These are phyloP conservation scores for Dinochytrium kinnereticum DNA, from an alignment of 371 early-diverging fungal species.

Conservation along the genomic window DNA sequence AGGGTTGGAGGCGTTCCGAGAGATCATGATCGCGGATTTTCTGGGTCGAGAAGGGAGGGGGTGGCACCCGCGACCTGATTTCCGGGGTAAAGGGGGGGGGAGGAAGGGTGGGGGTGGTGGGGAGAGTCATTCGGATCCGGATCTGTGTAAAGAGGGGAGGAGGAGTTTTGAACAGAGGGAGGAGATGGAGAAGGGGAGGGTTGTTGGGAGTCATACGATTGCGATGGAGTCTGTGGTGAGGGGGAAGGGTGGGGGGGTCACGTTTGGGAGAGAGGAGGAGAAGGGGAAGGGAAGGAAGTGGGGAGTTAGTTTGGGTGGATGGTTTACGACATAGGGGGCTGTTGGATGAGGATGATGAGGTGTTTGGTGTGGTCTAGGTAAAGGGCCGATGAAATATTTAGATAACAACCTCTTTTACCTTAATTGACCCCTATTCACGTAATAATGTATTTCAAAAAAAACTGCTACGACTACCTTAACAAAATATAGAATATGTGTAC, in stretches of 20 bases:
- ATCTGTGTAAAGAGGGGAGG: no score
- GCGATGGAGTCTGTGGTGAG: background rate
- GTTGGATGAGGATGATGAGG: conserved; percentile 78
- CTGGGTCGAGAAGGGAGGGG: background rate
- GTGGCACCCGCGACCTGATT: background rate
- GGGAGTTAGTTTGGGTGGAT: background rate
- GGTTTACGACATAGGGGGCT: background rate
- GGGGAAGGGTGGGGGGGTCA: background rate
- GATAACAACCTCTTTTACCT: no score
- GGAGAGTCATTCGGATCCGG: background rate
- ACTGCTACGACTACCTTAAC: no score
- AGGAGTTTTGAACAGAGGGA: no score
- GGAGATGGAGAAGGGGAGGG: background rate
- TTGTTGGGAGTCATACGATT: background rate
- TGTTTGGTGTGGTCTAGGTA: no score
- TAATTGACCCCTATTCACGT: no score
- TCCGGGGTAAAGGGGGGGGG: background rate
- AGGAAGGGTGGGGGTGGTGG: background rate
- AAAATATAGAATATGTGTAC: no score
- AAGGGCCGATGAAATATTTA: no score
- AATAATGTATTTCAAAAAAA: no score
- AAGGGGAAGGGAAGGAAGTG: conserved; percentile 7
- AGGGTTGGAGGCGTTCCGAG: background rate
- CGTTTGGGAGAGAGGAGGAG: background rate
- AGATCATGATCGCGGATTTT: background rate